Evolutionary conservation across 106 monocot genomes (phyloP).

Genomic region (Ottelia alismoides): DNA sequence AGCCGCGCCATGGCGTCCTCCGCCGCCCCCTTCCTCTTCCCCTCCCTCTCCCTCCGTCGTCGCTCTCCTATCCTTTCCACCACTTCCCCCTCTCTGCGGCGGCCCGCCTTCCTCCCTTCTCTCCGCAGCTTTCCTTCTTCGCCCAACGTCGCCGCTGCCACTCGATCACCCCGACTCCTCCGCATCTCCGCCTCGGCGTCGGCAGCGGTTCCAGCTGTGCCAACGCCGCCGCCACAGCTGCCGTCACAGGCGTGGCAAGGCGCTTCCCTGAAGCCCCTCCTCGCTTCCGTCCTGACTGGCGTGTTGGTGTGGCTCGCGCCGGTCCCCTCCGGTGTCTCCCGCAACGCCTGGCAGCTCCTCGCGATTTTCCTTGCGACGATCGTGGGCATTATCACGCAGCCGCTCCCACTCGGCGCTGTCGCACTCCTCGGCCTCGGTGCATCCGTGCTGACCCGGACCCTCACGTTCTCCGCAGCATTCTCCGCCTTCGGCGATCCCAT

Average conservation of each 20-base stretch:
- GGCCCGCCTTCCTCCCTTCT: no score
- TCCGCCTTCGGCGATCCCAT: constrained; percentile 76
- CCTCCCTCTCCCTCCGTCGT: no score
- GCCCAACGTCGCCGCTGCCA: background rate
- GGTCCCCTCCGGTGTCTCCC: constrained; percentile 44
- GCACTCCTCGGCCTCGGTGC: constrained; percentile 73
- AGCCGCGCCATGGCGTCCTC: no score
- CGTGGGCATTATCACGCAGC: constrained; percentile 69
- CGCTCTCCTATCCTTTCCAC: no score
- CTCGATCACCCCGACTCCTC: no score
- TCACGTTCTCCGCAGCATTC: constrained; percentile 70
- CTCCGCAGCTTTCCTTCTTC: constrained; percentile 15
- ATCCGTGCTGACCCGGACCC: constrained; percentile 46
- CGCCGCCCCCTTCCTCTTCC: no score
- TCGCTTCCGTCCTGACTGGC: constrained; percentile 86
- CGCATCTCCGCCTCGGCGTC: no score
- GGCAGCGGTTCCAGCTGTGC: no score
- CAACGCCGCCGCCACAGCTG: no score
- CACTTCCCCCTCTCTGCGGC: no score
- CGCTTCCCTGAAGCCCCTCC: constrained; percentile 71
- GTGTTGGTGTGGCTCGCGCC: constrained; percentile 87
- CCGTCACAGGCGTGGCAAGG: constrained; percentile 73
- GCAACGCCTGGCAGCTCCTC: constrained; percentile 86
- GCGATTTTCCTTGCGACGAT: constrained; percentile 86
- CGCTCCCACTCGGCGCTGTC: constrained; percentile 91